Evolutionary conservation across 805 yeast genomes (phyloP).

Genomic region (Ogataea paraovalis): DNA sequence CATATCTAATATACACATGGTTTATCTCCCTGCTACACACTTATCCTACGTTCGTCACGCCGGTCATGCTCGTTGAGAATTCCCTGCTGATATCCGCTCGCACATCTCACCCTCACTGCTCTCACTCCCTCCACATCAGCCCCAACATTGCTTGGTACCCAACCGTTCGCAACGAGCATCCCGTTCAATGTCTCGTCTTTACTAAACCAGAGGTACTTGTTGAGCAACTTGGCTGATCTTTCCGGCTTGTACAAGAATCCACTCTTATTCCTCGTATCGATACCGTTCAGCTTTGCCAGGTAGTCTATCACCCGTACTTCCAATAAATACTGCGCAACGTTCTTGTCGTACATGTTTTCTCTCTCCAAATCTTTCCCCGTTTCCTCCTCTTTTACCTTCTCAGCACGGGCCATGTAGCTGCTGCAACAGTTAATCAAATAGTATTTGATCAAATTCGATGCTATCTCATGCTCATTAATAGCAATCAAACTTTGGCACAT

Average conservation of each 20-base stretch:
- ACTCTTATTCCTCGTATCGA: neutral
- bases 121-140: neutral
- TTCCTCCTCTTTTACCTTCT: too few species aligned
- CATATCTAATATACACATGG: too few species aligned
- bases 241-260: slow-evolving; percentile 1
- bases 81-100: too few species aligned
- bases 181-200: neutral
- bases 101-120: neutral
- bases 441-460: neutral
- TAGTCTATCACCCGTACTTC: neutral
- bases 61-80: too few species aligned
- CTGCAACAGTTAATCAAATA: neutral
- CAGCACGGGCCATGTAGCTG: too few species aligned
- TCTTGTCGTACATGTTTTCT: neutral
- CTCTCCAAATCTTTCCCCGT: neutral
- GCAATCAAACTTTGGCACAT: neutral
- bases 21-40: too few species aligned
- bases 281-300: neutral
- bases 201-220: neutral
- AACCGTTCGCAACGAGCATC: neutral
- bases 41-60: too few species aligned
- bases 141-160: neutral
- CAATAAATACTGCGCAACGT: neutral
- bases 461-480: neutral
- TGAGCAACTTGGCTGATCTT: neutral